Evolutionary conservation across 768 basidiomycete genomes (phyloP), one percentile per base, ranked within the genome.

Genomic region (Termitomyces sp.): DNA sequence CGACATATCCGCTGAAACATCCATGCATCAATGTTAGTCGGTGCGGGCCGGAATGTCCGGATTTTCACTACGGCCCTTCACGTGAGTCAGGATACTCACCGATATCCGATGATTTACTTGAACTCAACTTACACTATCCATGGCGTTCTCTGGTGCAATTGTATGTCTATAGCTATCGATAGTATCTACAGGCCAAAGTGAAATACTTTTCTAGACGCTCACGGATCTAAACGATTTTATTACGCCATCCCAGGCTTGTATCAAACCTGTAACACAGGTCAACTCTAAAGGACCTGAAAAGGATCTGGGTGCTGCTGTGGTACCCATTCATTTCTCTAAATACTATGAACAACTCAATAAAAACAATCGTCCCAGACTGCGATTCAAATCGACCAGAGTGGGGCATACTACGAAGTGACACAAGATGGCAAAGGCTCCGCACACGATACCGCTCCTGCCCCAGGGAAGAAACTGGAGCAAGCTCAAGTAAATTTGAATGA

Each of bases 171-270:
- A 42, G 32, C 43, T 37, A 20, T 27, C 26, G n/a, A 50, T 34
- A 12, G 34, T 0, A 36, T 20, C 10, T 20, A 33, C 22, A 55
- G 1, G 42, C 50, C 36, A 32, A 8, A 37, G 12, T 49, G 27
- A 26, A 51, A 26, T 47, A 57, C 54, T 3, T 43, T 56, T 57
- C 33, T 53, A 95, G 93, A 95, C 90, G 9, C 76, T 98, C 47
- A 93, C 93, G 20, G 95, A 96, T 73, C 81, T 98, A 50, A 98
- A 98, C 71, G 97, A 98, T 73, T 99, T 95, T 71, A 92, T 99
- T 43, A 90, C 93, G 0, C 97, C 97, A 1, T 90, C 94, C 1
- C 96, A 98, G 74, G 91, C 91, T 20, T 99, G 97, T 73, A 98
- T 98, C 74, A 97, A 98, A 68, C 96, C 97, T 0, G 93, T 98